Evolutionary conservation across 495 filamentous ascomycete species (phyloP).

Genomic region (Trichoderma orchidacearum): DNA sequence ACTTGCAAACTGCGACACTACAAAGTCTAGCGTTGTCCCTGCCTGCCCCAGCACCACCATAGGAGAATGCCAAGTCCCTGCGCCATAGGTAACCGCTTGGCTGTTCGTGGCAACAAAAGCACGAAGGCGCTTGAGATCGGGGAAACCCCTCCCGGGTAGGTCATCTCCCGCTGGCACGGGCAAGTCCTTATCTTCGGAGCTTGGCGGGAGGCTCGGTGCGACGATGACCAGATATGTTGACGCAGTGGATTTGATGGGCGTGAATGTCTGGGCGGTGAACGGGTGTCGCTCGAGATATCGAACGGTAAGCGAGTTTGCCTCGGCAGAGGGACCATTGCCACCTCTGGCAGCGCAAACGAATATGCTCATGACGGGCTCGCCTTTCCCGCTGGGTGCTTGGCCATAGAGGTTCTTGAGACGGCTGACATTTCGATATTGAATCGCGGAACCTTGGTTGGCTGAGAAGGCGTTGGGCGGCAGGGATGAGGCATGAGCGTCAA

Average conservation of each 20-base stretch:
- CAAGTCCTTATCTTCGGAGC: slow-evolving; percentile 19
- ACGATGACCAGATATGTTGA: slow-evolving; percentile 76
- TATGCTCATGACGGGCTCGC: slow-evolving; percentile 62
- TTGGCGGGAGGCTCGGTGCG: slow-evolving; percentile 50
- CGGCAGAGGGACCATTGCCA: slow-evolving; percentile 7
- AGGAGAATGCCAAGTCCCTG: slow-evolving; percentile 93
- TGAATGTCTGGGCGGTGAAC: slow-evolving; percentile 85
- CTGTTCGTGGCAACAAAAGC: slow-evolving; percentile 70
- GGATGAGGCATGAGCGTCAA: slow-evolving; percentile 8
- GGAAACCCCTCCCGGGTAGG: slow-evolving; percentile 46
- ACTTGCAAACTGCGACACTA: slow-evolving; percentile 81
- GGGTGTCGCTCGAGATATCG: slow-evolving; percentile 83
- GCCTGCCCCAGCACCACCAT: slow-evolving; percentile 74
- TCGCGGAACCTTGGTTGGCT: slow-evolving; percentile 77
- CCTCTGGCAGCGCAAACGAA: slow-evolving; percentile 71
- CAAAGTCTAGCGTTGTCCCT: slow-evolving; percentile 55
- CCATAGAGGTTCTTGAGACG: slow-evolving; percentile 53
- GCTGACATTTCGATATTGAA: slow-evolving; percentile 74
- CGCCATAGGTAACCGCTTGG: slow-evolving; percentile 82
- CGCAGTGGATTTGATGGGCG: slow-evolving; percentile 49
- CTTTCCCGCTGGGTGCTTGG: slow-evolving; percentile 46
- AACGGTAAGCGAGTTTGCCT: slow-evolving; percentile 39
- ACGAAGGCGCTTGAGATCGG: slow-evolving; percentile 54
- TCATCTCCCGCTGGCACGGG: slow-evolving; percentile 14
- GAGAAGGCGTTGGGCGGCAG: slow-evolving; percentile 27